Conservation (phyloP, 192 early-diverging fungal species). For the Geranomyces variabilis region DNA sequence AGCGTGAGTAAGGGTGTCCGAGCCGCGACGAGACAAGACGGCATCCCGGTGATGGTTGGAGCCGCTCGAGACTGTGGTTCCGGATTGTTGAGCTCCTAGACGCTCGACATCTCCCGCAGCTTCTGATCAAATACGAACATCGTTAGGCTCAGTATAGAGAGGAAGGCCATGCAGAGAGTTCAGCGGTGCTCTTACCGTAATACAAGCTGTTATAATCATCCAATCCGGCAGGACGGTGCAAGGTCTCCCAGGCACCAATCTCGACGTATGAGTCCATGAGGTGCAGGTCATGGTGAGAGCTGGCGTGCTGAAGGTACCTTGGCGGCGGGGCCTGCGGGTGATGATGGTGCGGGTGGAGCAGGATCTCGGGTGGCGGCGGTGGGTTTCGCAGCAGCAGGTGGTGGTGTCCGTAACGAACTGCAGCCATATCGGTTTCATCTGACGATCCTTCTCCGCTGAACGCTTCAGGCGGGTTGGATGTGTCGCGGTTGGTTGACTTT, state of each 20-base stretch:
- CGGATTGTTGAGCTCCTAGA: no score
- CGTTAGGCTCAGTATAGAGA: no score
- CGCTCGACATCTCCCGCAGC: no score
- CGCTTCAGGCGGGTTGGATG: no score
- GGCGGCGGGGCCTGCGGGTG: neutral
- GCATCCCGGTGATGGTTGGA: neutral
- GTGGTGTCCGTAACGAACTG: no score
- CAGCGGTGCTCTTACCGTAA: constrained; percentile 2
- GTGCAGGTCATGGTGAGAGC: neutral
- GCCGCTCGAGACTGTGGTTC: neutral
- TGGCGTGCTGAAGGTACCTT: neutral
- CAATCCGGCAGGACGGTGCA: neutral
- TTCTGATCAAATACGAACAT: no score
- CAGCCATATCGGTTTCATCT: no score
- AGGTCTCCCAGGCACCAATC: neutral
- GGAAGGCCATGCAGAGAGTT: no score
- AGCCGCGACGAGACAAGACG: neutral
- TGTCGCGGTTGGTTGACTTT: no score
- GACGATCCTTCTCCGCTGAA: no score
- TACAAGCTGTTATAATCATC: neutral
- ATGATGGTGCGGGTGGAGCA: constrained; percentile 1
- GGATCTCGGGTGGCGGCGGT: no score
- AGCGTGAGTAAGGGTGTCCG: neutral
- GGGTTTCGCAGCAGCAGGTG: no score
- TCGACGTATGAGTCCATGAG: neutral